Base-by-base conservation (phyloP, 441 rosid genomes). In the Bocquillonia castaneifolia region DNA sequence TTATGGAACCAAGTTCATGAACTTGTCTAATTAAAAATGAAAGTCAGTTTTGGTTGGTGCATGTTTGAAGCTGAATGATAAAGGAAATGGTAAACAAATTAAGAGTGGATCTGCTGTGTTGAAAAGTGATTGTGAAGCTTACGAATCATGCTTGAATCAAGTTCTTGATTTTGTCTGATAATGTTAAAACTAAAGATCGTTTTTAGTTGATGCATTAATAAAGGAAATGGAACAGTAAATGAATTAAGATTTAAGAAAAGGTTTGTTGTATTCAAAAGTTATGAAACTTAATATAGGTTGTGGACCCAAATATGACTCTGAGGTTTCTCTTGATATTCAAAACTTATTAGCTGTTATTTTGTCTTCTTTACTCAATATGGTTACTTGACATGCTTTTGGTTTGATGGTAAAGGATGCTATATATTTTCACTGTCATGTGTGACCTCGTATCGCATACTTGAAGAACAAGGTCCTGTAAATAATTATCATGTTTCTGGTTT, bases 371-470 rank as follows among this genome's bases (percentile, higher is more conserved):
- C 13, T 29, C 18, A 0, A 3, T 67, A 13, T 32, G 22, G 45
- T 48, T n/a, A 67, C 47, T 67, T 45, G 34, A 67, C 15, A 18
- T 56, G 31, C 32, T 57, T 45, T 45, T 67, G 29, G 63, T 31
- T 44, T 29, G 42, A 44, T 57, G 31, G 7, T 31, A 32, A 67
- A n/a, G 42, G 7, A 9, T 45, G 31, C 54, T n/a, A 1, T 23
- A 59, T 23, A n/a, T 25, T 20, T 44, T 48, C 1, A 57, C n/a
- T 7, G n/a, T 48, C 20, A 54, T 29, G 8, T 28, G 53, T 5
- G 23, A 23, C 20, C 32, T 36, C 8, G 13, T 52, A 23, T 58
- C 22, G 36, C 56, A 45, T 57, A 12, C 6, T 44, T 68, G 39
- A 5, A 10, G 45, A 42, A 14, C 26, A 34, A 20, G 10, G 22